Percentiles rank a stretch among this genome's conserved stretches.
phyloP scores from a whole-genome alignment of 345 rosid species.

The Adansonia digitata region DNA sequence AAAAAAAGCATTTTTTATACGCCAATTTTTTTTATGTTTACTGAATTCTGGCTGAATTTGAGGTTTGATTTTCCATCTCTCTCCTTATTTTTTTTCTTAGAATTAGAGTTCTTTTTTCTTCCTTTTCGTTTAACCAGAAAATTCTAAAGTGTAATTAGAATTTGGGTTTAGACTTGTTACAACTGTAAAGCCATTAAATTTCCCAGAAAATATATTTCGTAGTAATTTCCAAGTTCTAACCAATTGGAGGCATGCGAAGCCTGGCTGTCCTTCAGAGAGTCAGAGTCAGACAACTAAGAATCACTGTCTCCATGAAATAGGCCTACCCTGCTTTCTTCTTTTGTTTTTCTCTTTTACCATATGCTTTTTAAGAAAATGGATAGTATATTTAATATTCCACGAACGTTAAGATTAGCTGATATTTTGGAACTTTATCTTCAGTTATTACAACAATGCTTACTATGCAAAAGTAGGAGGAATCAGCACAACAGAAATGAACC shows the following conservation, averaged over 20 bases:
- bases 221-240: background rate
- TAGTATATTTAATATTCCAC: background rate
- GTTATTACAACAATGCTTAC: slow-evolving; percentile 85
- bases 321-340: background rate
- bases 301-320: background rate
- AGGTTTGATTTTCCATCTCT: background rate
- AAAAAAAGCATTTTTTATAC: too few species aligned
- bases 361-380: background rate
- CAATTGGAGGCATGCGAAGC: slow-evolving; percentile 1
- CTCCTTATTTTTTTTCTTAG: too few species aligned
- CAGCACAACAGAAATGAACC: slow-evolving; percentile 82
- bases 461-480: slow-evolving; percentile 96
- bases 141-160: background rate
- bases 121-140: background rate
- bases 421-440: slow-evolving; percentile 8
- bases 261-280: background rate
- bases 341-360: background rate
- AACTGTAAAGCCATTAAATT: background rate
- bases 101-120: too few species aligned
- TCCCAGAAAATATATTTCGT: background rate
- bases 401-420: too few species aligned
- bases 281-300: background rate
- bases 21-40: background rate
- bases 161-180: background rate
- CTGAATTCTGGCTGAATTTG: background rate